Percentiles rank a stretch among this genome's conserved stretches.
These are phyloP conservation scores for Sphaerulina vaccinii DNA, from an alignment of 2,329 filamentous ascomycete genomes.

Conservation along the genomic window DNA sequence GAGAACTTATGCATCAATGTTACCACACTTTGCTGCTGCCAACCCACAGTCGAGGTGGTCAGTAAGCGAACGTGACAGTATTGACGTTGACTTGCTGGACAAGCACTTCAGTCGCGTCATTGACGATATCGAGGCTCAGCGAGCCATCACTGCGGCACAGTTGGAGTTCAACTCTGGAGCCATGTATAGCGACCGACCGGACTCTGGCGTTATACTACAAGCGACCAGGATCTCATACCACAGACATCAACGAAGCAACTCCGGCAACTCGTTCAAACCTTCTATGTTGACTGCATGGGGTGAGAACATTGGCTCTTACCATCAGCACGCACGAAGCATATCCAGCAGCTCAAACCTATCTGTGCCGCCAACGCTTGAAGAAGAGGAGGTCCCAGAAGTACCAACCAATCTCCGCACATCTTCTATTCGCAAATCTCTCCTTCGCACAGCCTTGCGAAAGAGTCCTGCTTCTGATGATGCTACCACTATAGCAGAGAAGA, in stretches of 20 bases:
- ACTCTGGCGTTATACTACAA: conserved; percentile 18
- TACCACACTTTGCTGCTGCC: conserved; percentile 25
- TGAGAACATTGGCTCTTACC: too few species aligned
- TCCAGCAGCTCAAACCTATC: too few species aligned
- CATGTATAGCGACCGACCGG: conserved; percentile 11
- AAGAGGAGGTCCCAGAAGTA: neutral
- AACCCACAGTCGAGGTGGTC: conserved; percentile 3
- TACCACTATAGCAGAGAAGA: neutral
- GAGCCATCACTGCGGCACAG: conserved; percentile 7
- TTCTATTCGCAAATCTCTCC: conserved; percentile 14
- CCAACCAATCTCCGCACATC: conserved; percentile 6
- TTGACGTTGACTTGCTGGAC: conserved; percentile 14
- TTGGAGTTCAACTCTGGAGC: conserved; percentile 10
- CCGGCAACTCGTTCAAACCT: neutral
- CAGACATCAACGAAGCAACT: neutral
- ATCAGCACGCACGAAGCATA: too few species aligned
- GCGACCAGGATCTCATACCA: conserved; percentile 3
- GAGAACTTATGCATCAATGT: conserved; percentile 20
- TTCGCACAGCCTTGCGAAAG: conserved; percentile 3
- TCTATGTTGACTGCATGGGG: neutral
- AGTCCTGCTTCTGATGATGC: conserved; percentile 4
- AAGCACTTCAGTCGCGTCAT: conserved; percentile 24
- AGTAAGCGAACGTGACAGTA: conserved; percentile 3
- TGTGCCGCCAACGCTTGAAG: too few species aligned
- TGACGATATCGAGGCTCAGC: conserved; percentile 13